Evolutionary conservation across 2,329 filamentous ascomycete species (phyloP).

Genomic region (Aspergillus neotritici): DNA sequence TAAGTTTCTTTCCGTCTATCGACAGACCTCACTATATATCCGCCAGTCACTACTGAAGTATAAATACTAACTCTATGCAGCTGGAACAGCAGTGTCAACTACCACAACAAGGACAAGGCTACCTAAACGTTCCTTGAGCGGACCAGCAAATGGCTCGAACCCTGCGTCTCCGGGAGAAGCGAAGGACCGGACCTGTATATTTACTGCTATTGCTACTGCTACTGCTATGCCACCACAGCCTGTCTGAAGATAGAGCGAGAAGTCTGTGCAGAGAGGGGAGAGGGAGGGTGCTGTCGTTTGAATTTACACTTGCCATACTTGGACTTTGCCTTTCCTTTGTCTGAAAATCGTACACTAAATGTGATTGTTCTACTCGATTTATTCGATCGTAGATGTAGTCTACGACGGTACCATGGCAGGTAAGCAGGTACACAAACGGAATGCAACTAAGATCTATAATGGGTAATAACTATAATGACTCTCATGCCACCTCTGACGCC

Average conservation of each 20-base stretch:
- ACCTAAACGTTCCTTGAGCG: conserved; percentile 25
- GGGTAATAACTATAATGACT: neutral
- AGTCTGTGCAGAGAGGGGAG: too few relatives aligned
- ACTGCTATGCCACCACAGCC: too few relatives aligned
- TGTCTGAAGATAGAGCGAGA: too few relatives aligned
- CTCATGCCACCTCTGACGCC: neutral
- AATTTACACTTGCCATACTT: conserved; percentile 6
- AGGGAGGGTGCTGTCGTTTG: neutral
- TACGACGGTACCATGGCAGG: too few relatives aligned
- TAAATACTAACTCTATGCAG: conserved; percentile 42
- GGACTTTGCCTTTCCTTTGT: conserved; percentile 13
- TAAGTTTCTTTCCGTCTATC: conserved; percentile 41
- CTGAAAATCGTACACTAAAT: too few relatives aligned
- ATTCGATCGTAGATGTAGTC: too few relatives aligned
- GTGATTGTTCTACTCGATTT: too few relatives aligned
- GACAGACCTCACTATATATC: neutral
- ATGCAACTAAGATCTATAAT: neutral
- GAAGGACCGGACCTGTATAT: conserved; percentile 28
- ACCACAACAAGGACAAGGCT: conserved; percentile 85
- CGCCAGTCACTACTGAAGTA: neutral
- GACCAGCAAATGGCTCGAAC: neutral
- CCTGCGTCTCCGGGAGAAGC: conserved; percentile 1
- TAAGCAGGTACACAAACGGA: neutral
- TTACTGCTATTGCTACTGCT: conserved; percentile 19
- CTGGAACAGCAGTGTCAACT: conserved; percentile 96